A percentile compares a stretch with the other conserved stretches of the same genome.
Evolutionary conservation across 495 filamentous ascomycete genomes (phyloP).

Genomic region (Aspergillus campestris): DNA sequence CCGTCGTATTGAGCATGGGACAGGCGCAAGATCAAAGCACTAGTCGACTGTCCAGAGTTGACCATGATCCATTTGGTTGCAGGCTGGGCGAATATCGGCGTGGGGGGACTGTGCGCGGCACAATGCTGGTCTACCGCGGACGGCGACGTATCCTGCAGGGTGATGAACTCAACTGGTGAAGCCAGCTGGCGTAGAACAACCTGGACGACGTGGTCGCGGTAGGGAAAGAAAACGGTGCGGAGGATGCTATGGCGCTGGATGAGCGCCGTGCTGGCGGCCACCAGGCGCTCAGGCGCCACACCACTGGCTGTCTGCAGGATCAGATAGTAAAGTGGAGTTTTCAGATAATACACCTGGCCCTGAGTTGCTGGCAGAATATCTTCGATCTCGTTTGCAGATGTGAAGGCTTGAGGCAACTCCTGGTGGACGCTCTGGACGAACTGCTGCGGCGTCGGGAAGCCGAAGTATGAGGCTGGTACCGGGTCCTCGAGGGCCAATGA

Average conservation of each 20-base stretch:
- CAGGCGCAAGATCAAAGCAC: neutral
- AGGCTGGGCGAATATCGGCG: neutral
- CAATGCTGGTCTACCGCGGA: neutral
- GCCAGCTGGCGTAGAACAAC: conserved; percentile 19
- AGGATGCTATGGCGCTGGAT: conserved; percentile 42
- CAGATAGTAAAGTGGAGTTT: neutral
- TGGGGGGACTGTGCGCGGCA: too few relatives aligned
- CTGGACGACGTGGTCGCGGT: conserved; percentile 25
- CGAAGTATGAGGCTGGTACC: neutral
- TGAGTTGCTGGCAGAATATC: neutral
- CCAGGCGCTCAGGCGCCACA: conserved; percentile 10
- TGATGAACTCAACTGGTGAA: neutral
- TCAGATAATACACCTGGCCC: neutral
- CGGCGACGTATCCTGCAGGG: neutral
- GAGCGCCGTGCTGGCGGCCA: conserved; percentile 16
- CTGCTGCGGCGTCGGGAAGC: too few relatives aligned
- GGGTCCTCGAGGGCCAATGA: too few relatives aligned
- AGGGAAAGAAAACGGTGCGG: conserved; percentile 44
- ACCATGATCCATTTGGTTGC: neutral
- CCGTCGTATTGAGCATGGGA: conserved; percentile 3
- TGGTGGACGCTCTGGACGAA: neutral
- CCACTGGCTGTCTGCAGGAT: conserved; percentile 10
- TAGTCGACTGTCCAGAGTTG: neutral
- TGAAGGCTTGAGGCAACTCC: neutral
- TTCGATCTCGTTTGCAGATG: neutral